These are phyloP conservation scores for Extremus antarcticus DNA, from an alignment of 495 filamentous ascomycete species.

Conservation along the genomic window DNA sequence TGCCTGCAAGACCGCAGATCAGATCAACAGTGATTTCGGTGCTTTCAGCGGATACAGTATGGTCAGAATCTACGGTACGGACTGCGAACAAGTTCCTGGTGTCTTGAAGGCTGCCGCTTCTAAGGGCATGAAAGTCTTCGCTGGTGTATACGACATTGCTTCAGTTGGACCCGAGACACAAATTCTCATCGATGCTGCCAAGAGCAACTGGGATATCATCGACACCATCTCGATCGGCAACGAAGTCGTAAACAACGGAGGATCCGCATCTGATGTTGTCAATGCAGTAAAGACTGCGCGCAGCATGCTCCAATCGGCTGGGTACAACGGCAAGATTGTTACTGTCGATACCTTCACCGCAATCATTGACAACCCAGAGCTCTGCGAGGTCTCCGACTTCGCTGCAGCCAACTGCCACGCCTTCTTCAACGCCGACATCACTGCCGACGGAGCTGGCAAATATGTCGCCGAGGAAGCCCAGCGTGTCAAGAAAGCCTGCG, in stretches of 20 bases:
- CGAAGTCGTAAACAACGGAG: conserved; percentile 59
- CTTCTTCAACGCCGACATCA: conserved; percentile 61
- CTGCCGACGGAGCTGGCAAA: conserved; percentile 46
- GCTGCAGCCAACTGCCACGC: conserved; percentile 74
- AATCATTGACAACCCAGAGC: conserved; percentile 46
- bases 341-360: conserved; percentile 69
- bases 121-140: conserved; percentile 53
- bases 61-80: conserved; percentile 70
- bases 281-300: conserved; percentile 47
- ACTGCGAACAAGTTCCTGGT: conserved; percentile 58
- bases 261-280: conserved; percentile 33
- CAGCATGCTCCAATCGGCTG: conserved; percentile 42
- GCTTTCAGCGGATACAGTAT: conserved; percentile 41
- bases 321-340: conserved; percentile 64
- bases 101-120: conserved; percentile 48
- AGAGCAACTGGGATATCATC: conserved; percentile 50
- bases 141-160: conserved; percentile 58
- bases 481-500: conserved; percentile 42
- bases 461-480: conserved; percentile 47
- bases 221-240: conserved; percentile 70
- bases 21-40: conserved; percentile 54
- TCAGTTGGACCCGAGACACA: conserved; percentile 43
- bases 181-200: conserved; percentile 43
- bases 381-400: conserved; percentile 67
- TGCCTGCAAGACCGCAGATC: conserved; percentile 52